Evolutionary conservation across 805 yeast genomes (phyloP).

Genomic region (Clavispora asparagi): DNA sequence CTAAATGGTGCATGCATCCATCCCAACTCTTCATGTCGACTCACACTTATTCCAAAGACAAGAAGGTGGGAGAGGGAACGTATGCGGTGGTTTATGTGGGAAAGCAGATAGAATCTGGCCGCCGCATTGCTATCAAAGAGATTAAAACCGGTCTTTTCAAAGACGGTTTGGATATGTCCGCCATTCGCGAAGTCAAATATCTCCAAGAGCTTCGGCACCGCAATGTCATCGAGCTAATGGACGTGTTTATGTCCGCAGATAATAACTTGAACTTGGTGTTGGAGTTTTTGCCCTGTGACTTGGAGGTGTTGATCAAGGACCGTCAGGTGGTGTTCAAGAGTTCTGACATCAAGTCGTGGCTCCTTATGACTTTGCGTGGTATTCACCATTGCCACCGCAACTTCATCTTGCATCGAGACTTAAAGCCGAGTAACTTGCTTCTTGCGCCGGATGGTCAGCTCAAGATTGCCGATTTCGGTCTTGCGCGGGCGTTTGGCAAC

Average conservation of each 20-base stretch:
- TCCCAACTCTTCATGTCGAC: neutral
- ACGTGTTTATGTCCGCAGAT: slow-evolving; percentile 66
- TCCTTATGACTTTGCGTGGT: slow-evolving; percentile 91
- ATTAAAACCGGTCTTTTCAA: slow-evolving; percentile 91
- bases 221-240: slow-evolving; percentile 83
- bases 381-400: slow-evolving; percentile 93
- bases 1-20: neutral
- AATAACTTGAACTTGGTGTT: slow-evolving; percentile 76
- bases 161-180: slow-evolving; percentile 97
- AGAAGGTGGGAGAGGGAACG: slow-evolving; percentile 97
- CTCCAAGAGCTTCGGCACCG: slow-evolving; percentile 70
- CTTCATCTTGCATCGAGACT: slow-evolving; percentile 84
- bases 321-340: slow-evolving; percentile 68
- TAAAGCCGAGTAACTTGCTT: slow-evolving; percentile 87
- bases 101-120: slow-evolving; percentile 45
- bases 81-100: slow-evolving; percentile 96
- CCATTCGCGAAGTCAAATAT: slow-evolving; percentile 87
- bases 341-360: slow-evolving; percentile 89
- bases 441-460: slow-evolving; percentile 83
- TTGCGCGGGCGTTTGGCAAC: slow-evolving; percentile 79
- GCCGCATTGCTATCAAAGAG: slow-evolving; percentile 87
- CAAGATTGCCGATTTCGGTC: slow-evolving; percentile 96
- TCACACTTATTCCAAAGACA: slow-evolving; percentile 48
- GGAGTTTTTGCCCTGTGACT: slow-evolving; percentile 88
- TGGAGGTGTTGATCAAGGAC: slow-evolving; percentile 86